These are phyloP conservation scores for Blastomyces gilchristii DNA, from an alignment of 2,329 filamentous ascomycete species.

Conservation along the genomic window DNA sequence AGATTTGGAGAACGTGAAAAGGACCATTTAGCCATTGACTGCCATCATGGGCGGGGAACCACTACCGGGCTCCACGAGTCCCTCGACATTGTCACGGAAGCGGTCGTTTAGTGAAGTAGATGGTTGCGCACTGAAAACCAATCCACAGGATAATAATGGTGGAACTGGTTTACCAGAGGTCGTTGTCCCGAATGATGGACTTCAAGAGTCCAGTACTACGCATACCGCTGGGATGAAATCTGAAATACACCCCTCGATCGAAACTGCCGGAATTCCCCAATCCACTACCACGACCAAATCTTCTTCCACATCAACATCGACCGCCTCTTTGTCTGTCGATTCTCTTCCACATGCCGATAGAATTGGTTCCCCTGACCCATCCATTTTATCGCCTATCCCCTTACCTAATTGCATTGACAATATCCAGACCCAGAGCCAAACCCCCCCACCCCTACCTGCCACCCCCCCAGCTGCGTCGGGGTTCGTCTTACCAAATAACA, in stretches of 20 bases:
- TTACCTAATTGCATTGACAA: neutral
- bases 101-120: neutral
- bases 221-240: neutral
- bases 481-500: constrained; percentile 13
- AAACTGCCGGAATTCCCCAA: neutral
- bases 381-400: neutral
- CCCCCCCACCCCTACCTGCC: constrained; percentile 5
- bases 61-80: neutral
- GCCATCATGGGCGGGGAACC: neutral
- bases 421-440: neutral
- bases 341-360: no score
- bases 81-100: neutral
- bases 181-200: neutral
- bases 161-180: neutral
- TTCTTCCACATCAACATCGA: neutral
- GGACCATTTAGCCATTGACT: neutral
- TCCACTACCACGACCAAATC: neutral
- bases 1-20: neutral
- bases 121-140: neutral
- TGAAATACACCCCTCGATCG: constrained; percentile 2
- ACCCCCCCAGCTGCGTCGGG: constrained; percentile 10
- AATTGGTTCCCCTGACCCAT: neutral
- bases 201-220: neutral
- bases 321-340: neutral
- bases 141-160: neutral